Evolutionary conservation across 2,329 filamentous ascomycete genomes (phyloP), one percentile per base, ranked within the genome.

Genomic region (Acephala macrosclerotiorum): DNA sequence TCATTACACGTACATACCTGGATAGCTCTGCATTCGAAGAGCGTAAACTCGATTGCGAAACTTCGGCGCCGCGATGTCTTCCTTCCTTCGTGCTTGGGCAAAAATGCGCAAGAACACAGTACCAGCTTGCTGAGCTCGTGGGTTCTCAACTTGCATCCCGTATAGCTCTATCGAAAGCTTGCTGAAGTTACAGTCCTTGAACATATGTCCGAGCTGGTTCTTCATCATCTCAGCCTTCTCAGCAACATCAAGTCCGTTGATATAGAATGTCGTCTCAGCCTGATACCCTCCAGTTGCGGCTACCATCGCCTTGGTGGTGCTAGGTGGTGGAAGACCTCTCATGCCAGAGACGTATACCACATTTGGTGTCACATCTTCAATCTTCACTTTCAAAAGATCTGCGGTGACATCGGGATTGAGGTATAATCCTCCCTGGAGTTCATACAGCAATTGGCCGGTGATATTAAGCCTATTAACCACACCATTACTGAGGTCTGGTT

Each of bases 1-100:
- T 35, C 1, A 55, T 33, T 20, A 58, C 14, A 45, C 63, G n/a
- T 56, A 66, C 66, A 65, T 56, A 66, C 66, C 67, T 0, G 79
- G 77, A 60, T 80, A 80, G 35, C 77, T 79, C 68, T 81, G 79
- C 76, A 81, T 81, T 2, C 79, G 69, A 0, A 80, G 66, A 0
- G 79, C 78, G 53, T 80, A 80, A 0, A 79, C 77, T 0, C 76
- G 77, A 0, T 77, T 72, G 35, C 76, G 68, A 58, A 75, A 75
- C 49, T 72, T 73, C 11, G 65, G 25, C 6, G 66, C 71, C 0
- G 60, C 60, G 2, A 73, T 71, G 56, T 74, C 70, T 40, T 65
- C 64, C 36, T 58, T 61, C 20, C 38, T 58, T 22, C 58, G 33
- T 35, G 71, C 70, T 60, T 75, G 70, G n/a, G 67, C 72, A 51